Base-by-base conservation (phyloP, 2,329 filamentous ascomycete species). In the Microcyclosporella mali region DNA sequence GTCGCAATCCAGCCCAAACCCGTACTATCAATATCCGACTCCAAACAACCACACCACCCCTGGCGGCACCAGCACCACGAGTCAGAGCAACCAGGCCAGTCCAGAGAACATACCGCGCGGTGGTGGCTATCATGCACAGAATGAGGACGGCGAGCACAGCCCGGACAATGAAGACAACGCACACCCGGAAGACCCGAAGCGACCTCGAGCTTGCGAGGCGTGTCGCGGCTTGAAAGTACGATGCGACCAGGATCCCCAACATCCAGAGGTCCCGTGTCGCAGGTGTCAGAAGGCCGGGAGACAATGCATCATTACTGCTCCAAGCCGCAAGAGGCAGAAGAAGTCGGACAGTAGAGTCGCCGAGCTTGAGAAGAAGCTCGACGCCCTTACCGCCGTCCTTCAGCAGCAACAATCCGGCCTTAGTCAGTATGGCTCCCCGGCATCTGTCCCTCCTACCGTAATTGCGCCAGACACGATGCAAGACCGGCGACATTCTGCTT, bases 281-380 rank as follows among this genome's bases (percentile, higher is more conserved):
- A 78, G 88, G 51, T 95, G 88, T 63, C 77, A 78, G 38, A 94
- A 94, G 67, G 85, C 87, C 2, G 79, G 81, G n/a, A 73, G 88
- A 29, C 73, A 73, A 50, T 94, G 88, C 60, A 69, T 89, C 31
- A 82, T 89, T 49, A 94, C 87, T 1, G 78, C 81, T 50, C 86
- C 79, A 1, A 79, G 73, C 11, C 67, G 87, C 31, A 94, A 94
- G 67, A 75, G 88, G 33, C 86, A 90, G 70, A 94, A 90, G 72
- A 94, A 94, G 72, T 88, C 86, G 41, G 89, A 94, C 62, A 90
- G 81, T 52, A 77, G 88, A 39, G 88, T 95, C 10, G 84, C 88
- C 7, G 88, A 95, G 70, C 73, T 95, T 39, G 88, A 95, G 71
- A 88, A 84, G 72, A 94, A 94, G 70, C 90, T 95, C 51, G 88